Conservation (phyloP, 2,329 filamentous ascomycete species). For the Hymenoscyphus linearis region DNA sequence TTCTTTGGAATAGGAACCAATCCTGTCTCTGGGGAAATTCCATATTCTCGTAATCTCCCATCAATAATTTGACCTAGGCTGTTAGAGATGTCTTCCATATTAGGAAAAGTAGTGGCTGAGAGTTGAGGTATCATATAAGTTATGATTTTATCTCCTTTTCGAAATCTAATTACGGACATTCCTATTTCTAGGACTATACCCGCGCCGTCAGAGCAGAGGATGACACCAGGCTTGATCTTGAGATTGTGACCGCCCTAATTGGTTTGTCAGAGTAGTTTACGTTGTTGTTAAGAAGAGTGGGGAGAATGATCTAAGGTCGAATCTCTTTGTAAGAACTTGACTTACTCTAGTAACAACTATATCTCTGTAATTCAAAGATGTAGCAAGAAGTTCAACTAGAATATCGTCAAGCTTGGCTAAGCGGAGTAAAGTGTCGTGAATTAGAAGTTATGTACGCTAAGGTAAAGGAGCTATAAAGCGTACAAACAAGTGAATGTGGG, state of each 20-base stretch:
- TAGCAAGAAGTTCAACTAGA: too few relatives aligned
- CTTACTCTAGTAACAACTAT: too few relatives aligned
- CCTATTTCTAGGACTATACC: constrained; percentile 48
- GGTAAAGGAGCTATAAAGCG: too few relatives aligned
- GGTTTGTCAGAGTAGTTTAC: too few relatives aligned
- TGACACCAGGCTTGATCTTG: constrained; percentile 13
- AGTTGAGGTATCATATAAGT: constrained; percentile 33
- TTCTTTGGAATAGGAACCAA: constrained; percentile 53
- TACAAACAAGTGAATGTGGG: too few relatives aligned
- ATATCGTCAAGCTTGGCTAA: too few relatives aligned
- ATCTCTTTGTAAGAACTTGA: too few relatives aligned
- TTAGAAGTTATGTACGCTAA: too few relatives aligned
- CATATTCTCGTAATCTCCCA: constrained; percentile 44
- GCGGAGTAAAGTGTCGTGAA: too few relatives aligned
- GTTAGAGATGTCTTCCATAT: constrained; percentile 11
- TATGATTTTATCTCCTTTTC: constrained; percentile 53
- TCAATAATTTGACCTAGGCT: constrained; percentile 32
- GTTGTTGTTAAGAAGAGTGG: too few relatives aligned
- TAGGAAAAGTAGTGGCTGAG: constrained; percentile 48
- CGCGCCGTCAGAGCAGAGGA: constrained; percentile 38
- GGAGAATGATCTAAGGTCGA: too few relatives aligned
- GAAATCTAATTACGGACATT: constrained; percentile 49
- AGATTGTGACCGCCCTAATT: background rate
- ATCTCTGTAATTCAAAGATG: too few relatives aligned
- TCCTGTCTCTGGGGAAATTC: constrained; percentile 48